Conservation (phyloP, 805 yeast genomes). For the Kodamaea nitidulidarum region DNA sequence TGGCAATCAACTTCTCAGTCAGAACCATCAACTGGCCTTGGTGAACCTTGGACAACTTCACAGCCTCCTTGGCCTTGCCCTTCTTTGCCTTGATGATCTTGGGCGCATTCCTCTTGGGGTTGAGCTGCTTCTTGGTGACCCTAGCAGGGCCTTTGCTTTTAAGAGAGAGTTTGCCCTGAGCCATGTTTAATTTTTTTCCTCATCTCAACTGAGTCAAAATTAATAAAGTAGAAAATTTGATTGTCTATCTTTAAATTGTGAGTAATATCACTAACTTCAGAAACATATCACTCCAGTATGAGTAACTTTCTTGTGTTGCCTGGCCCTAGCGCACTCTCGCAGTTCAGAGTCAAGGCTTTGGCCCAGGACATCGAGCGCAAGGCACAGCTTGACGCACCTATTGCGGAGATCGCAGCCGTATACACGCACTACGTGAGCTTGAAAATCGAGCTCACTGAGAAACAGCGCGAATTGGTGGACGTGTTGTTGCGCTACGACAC, state of each 20-base stretch:
- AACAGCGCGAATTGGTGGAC: slow-evolving; percentile 48
- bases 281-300: slow-evolving; percentile 4
- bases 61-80: slow-evolving; percentile 41
- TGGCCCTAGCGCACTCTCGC: slow-evolving; percentile 88
- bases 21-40: slow-evolving; percentile 48
- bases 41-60: slow-evolving; percentile 56
- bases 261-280: slow-evolving; percentile 1
- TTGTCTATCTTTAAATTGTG: background rate
- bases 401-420: slow-evolving; percentile 66
- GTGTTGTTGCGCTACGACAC: slow-evolving; percentile 72
- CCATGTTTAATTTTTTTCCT: slow-evolving; percentile 41
- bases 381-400: slow-evolving; percentile 57
- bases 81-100: slow-evolving; percentile 66
- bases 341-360: slow-evolving; percentile 75
- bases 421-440: slow-evolving; percentile 78
- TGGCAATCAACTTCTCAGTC: slow-evolving; percentile 83
- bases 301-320: slow-evolving; percentile 48
- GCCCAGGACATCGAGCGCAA: slow-evolving; percentile 67
- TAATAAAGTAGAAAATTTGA: slow-evolving; percentile 3
- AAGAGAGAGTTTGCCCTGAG: slow-evolving; percentile 68
- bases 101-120: slow-evolving; percentile 70
- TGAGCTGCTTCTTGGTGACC: slow-evolving; percentile 61
- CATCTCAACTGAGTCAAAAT: slow-evolving; percentile 8
- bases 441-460: slow-evolving; percentile 33
- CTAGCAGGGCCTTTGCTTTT: slow-evolving; percentile 47